phyloP scores from a whole-genome alignment of 2,329 filamentous ascomycete genomes.

The Talaromyces marneffei region DNA sequence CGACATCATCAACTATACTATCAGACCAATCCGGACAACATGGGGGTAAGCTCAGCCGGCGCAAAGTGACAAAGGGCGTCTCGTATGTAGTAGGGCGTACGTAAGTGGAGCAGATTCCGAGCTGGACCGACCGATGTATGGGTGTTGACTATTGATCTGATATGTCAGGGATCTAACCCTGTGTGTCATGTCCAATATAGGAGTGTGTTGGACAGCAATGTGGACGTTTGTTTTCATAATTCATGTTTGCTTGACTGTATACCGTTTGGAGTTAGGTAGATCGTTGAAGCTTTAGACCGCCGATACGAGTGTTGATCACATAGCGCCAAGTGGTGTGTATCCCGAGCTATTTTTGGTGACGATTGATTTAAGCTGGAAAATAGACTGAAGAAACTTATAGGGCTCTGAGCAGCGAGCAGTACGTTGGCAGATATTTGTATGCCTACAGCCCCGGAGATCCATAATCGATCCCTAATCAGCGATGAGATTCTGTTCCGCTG shows the following conservation, averaged over 20 bases:
- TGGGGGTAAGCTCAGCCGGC: not conserved
- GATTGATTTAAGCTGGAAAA: not conserved
- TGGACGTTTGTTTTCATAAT: not conserved
- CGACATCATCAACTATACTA: not conserved
- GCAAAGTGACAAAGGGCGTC: too few relatives aligned
- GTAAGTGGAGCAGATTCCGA: not conserved
- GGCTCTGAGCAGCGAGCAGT: not conserved
- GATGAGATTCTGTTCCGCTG: not conserved
- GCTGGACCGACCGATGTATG: too few relatives aligned
- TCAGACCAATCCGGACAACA: not conserved
- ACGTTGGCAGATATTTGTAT: not conserved
- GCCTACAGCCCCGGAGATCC: not conserved
- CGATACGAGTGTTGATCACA: not conserved
- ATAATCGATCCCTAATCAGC: not conserved
- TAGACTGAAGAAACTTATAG: too few relatives aligned
- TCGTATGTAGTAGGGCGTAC: not conserved
- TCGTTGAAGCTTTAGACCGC: not conserved
- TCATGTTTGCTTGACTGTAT: not conserved
- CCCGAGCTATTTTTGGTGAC: not conserved
- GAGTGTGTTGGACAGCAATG: not conserved
- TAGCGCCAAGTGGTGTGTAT: too few relatives aligned
- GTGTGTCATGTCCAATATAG: not conserved
- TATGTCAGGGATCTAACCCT: not conserved
- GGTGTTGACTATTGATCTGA: not conserved
- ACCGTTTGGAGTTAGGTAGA: not conserved